Conservation (phyloP, 495 filamentous ascomycete genomes). For the Saxophila tyrrhenica region DNA sequence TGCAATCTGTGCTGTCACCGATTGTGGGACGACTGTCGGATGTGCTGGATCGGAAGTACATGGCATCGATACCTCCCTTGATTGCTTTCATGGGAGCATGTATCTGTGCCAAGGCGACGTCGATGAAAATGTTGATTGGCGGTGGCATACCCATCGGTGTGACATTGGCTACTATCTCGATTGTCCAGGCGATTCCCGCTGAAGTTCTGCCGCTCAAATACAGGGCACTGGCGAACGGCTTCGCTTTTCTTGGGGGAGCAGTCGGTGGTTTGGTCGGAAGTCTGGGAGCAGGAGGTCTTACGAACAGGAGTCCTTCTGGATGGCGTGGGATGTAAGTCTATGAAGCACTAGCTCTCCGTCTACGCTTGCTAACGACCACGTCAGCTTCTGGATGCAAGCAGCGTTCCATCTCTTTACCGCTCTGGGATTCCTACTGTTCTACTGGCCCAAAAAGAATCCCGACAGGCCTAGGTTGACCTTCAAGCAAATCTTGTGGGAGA, state of each 20-base stretch:
- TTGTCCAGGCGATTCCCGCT: slow-evolving; percentile 43
- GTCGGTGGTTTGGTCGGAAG: slow-evolving; percentile 37
- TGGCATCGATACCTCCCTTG: slow-evolving; percentile 38
- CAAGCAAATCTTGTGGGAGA: slow-evolving; percentile 37
- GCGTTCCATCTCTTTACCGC: slow-evolving; percentile 38
- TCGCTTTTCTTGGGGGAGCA: slow-evolving; percentile 37
- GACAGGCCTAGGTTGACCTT: slow-evolving; percentile 34
- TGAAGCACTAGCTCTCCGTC: too few species aligned
- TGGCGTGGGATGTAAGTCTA: slow-evolving; percentile 42
- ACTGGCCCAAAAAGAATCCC: slow-evolving; percentile 35
- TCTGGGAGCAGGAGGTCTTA: slow-evolving; percentile 41
- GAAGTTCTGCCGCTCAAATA: slow-evolving; percentile 46
- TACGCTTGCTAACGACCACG: neutral
- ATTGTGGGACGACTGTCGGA: slow-evolving; percentile 45
- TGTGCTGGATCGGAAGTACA: slow-evolving; percentile 41
- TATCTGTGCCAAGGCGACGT: slow-evolving; percentile 42
- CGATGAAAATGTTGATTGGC: slow-evolving; percentile 43
- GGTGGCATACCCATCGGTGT: slow-evolving; percentile 44
- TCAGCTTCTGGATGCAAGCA: slow-evolving; percentile 37
- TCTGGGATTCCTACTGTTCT: slow-evolving; percentile 35
- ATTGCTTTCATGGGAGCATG: slow-evolving; percentile 43
- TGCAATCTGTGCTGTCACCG: slow-evolving; percentile 43
- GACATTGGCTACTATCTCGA: slow-evolving; percentile 42
- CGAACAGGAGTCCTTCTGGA: slow-evolving; percentile 34
- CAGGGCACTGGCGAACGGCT: slow-evolving; percentile 42